Conservation (phyloP, 345 rosid species). For the Combretum micranthum region DNA sequence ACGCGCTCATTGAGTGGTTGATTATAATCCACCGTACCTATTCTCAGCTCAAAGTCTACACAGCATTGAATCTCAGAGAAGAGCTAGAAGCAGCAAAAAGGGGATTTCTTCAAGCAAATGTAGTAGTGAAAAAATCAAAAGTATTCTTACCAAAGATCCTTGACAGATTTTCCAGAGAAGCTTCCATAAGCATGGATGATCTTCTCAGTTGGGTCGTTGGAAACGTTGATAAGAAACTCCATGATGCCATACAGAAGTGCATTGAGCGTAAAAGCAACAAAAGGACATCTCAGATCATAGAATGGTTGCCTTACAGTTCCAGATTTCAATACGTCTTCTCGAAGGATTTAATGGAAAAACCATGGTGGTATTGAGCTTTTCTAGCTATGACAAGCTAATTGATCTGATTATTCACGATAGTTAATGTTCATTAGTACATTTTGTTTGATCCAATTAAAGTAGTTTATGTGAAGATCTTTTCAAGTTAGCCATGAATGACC, state of each 20-base stretch:
- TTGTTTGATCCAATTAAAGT: too few species aligned
- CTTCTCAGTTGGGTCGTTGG: slow-evolving; percentile 52
- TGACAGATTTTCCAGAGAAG: slow-evolving; percentile 67
- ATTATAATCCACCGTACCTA: too few species aligned
- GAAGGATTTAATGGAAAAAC: slow-evolving; percentile 60
- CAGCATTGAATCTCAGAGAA: slow-evolving; percentile 47
- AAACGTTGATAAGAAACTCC: slow-evolving; percentile 56
- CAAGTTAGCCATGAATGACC: too few species aligned
- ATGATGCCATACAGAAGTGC: slow-evolving; percentile 50
- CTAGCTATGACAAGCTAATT: too few species aligned
- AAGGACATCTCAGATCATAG: slow-evolving; percentile 49
- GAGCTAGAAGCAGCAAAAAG: slow-evolving; percentile 62
- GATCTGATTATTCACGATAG: too few species aligned
- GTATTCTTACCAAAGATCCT: slow-evolving; percentile 62
- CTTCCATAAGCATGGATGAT: slow-evolving; percentile 44
- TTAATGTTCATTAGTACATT: too few species aligned
- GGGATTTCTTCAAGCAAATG: slow-evolving; percentile 60
- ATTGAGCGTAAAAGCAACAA: slow-evolving; percentile 35
- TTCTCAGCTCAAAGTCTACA: slow-evolving; percentile 59
- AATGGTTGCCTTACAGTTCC: slow-evolving; percentile 73
- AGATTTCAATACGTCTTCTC: slow-evolving; percentile 69
- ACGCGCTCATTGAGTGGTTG: too few species aligned
- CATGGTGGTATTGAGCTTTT: slow-evolving; percentile 29
- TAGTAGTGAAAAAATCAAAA: slow-evolving; percentile 49
- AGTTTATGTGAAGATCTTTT: too few species aligned